These are phyloP conservation scores for Leccinum variicolor DNA, from an alignment of 768 basidiomycete genomes.

Conservation along the genomic window DNA sequence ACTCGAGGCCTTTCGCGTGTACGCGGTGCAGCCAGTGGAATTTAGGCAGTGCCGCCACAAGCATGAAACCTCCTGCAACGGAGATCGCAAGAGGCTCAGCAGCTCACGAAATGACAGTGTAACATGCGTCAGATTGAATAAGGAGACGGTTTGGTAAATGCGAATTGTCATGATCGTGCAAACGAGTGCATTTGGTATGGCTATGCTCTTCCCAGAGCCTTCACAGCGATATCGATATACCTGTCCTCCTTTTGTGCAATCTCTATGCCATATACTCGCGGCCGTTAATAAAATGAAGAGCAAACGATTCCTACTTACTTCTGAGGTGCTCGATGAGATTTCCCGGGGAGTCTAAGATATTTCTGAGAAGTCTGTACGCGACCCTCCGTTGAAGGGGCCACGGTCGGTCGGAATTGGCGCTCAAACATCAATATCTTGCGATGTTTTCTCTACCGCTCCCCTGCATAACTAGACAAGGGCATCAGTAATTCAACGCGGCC, in stretches of 20 bases:
- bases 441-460: conserved; percentile 50
- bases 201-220: conserved; percentile 39
- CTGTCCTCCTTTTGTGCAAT: conserved; percentile 41
- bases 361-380: conserved; percentile 43
- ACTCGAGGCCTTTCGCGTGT: too few relatives aligned
- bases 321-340: conserved; percentile 47
- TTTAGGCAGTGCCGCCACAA: too few relatives aligned
- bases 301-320: conserved; percentile 32
- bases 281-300: neutral
- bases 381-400: conserved; percentile 44
- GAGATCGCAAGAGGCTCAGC: too few relatives aligned
- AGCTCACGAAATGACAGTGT: too few relatives aligned
- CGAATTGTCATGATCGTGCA: too few relatives aligned
- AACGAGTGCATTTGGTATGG: too few relatives aligned
- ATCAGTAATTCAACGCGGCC: neutral
- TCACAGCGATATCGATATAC: conserved; percentile 52
- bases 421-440: conserved; percentile 55
- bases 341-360: conserved; percentile 41
- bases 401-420: conserved; percentile 45
- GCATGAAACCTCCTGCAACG: too few relatives aligned
- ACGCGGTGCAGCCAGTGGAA: too few relatives aligned
- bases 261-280: conserved; percentile 43
- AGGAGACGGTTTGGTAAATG: too few relatives aligned
- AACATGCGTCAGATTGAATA: too few relatives aligned
- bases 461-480: conserved; percentile 21